Evolutionary conservation across 1,284 basidiomycete genomes (phyloP).

Genomic region (Pseudozyma flocculosa): DNA sequence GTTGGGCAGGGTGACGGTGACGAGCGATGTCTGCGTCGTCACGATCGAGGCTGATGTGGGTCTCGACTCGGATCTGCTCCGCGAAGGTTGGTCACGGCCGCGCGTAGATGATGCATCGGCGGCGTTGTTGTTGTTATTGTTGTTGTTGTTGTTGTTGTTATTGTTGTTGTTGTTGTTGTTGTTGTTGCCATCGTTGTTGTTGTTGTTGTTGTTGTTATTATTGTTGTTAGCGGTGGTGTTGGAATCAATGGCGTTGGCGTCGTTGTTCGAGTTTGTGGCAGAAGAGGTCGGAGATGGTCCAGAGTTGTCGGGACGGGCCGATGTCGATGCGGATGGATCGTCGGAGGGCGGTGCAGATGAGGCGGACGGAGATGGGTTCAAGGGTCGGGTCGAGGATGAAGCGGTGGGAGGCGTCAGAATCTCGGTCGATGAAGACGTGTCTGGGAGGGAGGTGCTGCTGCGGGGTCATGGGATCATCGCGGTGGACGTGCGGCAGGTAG

Average conservation of each 20-base stretch:
- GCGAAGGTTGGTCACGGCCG: neutral
- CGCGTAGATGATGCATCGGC: too few relatives aligned
- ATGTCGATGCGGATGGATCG: slow-evolving; percentile 1
- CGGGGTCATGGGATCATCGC: neutral
- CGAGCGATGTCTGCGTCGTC: slow-evolving; percentile 29
- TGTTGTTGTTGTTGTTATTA: neutral
- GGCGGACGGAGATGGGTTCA: neutral
- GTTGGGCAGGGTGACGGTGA: slow-evolving; percentile 30
- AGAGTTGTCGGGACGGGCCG: too few relatives aligned
- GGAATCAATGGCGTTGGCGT: neutral
- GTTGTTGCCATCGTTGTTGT: neutral
- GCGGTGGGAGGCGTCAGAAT: neutral
- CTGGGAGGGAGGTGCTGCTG: neutral
- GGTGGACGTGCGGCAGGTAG: neutral
- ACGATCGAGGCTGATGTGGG: slow-evolving; percentile 10
- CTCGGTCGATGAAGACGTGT: neutral
- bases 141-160: neutral
- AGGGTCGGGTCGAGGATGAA: neutral
- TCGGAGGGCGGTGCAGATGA: neutral
- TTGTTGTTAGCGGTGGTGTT: neutral
- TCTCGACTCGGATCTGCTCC: neutral
- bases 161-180: slow-evolving; percentile 1
- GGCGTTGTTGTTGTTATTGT: too few relatives aligned
- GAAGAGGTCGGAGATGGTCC: too few relatives aligned
- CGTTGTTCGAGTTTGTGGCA: slow-evolving; percentile 1